Percentiles rank a stretch among this genome's conserved stretches.
Conservation (phyloP, 345 rosid species). For the Moricandia moricandioides region DNA sequence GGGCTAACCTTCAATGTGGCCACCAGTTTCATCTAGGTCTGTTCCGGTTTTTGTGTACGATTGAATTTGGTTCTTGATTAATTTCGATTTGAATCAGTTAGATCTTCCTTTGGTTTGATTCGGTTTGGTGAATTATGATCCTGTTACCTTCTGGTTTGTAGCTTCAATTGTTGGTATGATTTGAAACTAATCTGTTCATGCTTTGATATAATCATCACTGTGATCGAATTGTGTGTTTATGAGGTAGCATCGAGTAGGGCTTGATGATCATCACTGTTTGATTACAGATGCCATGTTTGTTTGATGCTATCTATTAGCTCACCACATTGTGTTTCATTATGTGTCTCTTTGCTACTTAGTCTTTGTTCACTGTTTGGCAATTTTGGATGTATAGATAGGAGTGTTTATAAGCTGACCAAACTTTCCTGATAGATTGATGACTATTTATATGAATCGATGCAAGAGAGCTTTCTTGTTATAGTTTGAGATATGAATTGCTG, state of each 20-base stretch:
- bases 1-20: conserved; percentile 98
- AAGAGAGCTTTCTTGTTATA: not conserved
- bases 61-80: conserved; percentile 9
- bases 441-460: not conserved
- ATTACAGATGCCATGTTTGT: conserved; percentile 6
- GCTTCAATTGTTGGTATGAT: not conserved
- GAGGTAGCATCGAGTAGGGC: not conserved
- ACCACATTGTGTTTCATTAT: not conserved
- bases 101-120: conserved; percentile 19
- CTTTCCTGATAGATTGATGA: not conserved
- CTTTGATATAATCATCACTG: conserved; percentile 7
- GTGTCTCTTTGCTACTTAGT: not conserved
- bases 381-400: not conserved
- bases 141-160: conserved; percentile 6
- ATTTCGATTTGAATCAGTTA: conserved; percentile 12
- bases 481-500: not conserved
- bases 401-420: not conserved
- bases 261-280: conserved; percentile 6
- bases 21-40: conserved; percentile 91
- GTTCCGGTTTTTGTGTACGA: not conserved
- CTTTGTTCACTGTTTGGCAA: not conserved
- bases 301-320: conserved; percentile 10
- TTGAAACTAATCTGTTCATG: conserved; percentile 9
- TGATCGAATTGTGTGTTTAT: too few relatives aligned
- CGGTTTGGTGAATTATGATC: not conserved